Percentiles rank a stretch among this genome's conserved stretches.
These are phyloP conservation scores for Escovopsis sp. DNA, from an alignment of 2,329 filamentous ascomycete species.

Conservation along the genomic window DNA sequence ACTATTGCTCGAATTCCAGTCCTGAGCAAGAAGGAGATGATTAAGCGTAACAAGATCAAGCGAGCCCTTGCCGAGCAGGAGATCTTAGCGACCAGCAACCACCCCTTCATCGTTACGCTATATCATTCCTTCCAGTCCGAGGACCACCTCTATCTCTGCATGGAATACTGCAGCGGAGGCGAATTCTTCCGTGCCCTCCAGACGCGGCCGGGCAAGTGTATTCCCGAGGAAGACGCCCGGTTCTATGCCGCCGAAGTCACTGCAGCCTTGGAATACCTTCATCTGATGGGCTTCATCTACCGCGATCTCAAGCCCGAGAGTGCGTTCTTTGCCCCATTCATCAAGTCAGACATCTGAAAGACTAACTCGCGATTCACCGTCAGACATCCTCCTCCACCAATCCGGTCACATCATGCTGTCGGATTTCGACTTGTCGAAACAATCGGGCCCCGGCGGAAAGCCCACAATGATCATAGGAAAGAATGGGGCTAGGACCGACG, in stretches of 20 bases:
- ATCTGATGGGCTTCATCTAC: conserved; percentile 99
- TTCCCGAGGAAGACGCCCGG: conserved; percentile 87
- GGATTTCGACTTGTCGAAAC: conserved; percentile 96
- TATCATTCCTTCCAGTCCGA: conserved; percentile 99
- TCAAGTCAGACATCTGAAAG: background rate
- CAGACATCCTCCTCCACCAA: conserved; percentile 93
- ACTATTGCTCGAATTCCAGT: conserved; percentile 38
- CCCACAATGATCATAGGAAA: conserved; percentile 95
- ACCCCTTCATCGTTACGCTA: conserved; percentile 95
- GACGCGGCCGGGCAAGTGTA: conserved; percentile 92
- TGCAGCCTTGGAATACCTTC: conserved; percentile 87
- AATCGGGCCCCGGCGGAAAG: conserved; percentile 88
- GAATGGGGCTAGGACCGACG: conserved; percentile 72
- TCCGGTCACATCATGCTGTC: conserved; percentile 99
- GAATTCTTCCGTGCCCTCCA: conserved; percentile 97
- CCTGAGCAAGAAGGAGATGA: conserved; percentile 99
- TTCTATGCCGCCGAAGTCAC: conserved; percentile 98
- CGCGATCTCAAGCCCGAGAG: conserved; percentile 96
- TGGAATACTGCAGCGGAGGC: conserved; percentile 98
- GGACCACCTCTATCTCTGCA: conserved; percentile 96
- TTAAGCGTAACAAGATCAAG: conserved; percentile 99
- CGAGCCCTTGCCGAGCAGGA: conserved; percentile 93
- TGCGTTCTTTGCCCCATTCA: conserved; percentile 34
- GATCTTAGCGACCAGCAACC: conserved; percentile 94
- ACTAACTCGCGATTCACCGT: background rate